Conservation (phyloP, 768 basidiomycete genomes). For the Suillus brevipes region DNA sequence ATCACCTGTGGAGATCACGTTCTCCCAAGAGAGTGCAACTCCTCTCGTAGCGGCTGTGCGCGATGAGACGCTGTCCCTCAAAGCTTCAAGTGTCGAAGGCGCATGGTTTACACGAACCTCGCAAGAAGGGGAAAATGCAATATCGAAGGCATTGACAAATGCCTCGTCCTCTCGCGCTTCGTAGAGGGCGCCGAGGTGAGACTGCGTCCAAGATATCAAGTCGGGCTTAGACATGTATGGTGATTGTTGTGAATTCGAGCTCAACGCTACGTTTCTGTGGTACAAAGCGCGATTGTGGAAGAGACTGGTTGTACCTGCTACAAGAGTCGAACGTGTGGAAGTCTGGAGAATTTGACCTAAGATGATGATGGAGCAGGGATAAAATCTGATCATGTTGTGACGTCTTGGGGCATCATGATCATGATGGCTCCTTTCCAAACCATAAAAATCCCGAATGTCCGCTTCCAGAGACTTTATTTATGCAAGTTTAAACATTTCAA, state of each 20-base stretch:
- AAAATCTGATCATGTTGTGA: not conserved
- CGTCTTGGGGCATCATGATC: not conserved
- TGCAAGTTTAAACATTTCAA: too few species aligned
- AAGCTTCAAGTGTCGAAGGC: conserved; percentile 20
- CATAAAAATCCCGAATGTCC: not conserved
- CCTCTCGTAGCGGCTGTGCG: conserved; percentile 20
- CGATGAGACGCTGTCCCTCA: conserved; percentile 29
- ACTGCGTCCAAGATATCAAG: conserved; percentile 29
- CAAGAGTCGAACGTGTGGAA: not conserved
- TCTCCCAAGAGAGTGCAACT: conserved; percentile 36
- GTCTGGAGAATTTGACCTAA: not conserved
- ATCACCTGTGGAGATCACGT: conserved; percentile 31
- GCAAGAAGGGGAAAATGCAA: conserved; percentile 33
- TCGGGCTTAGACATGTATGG: conserved; percentile 9
- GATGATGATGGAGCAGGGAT: not conserved
- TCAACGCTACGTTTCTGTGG: not conserved
- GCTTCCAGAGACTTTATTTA: too few species aligned
- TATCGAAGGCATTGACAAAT: conserved; percentile 25
- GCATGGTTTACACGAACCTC: conserved; percentile 38
- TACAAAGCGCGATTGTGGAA: conserved; percentile 4
- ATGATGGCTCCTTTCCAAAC: not conserved
- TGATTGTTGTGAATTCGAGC: conserved; percentile 1
- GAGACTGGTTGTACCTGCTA: not conserved
- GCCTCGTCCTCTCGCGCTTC: conserved; percentile 14
- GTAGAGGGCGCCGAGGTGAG: conserved; percentile 30